Evolutionary conservation across 371 early-diverging fungal species (phyloP), one percentile per base, ranked within the genome.

Genomic region (Fennellomyces sp.): DNA sequence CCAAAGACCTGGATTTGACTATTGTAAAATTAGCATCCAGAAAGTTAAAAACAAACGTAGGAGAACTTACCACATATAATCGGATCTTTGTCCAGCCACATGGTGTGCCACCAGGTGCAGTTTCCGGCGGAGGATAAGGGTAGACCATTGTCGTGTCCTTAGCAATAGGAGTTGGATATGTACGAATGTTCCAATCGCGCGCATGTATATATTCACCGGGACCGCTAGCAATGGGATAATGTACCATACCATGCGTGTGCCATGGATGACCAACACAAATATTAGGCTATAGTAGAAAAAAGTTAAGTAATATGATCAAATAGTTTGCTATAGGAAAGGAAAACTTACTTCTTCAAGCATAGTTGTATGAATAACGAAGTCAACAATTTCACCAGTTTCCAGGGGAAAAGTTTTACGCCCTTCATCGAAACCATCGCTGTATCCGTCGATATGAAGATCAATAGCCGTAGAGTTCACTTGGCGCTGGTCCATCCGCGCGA

Each of bases 1-100:
- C 83, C 83, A 82, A 29, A 74, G 58, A 0, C 83, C 80, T 28
- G 83, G 80, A 58, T 82, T 82, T 17, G 69, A 65, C 73, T 70
- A 45, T 19, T 1, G 12, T 23, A n/a, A 55, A 36, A n/a, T n/a
- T n/a, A n/a, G n/a, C 2, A 21, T 12, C 19, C 3, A 26, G 38
- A 15, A 4, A 21, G 31, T 10, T 45, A 15, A 30, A 52, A 29
- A 25, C 17, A 25, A n/a, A 15, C 30, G 33, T 21, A 17, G 5
- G 5, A n/a, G 2, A 8, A n/a, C 66, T 61, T 71, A 69, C 73
- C 15, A 66, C 42, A 39, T 55, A 59, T 0, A 77, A 30, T 35
- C 74, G 58, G 8, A 73, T 48, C 39, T 74, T 77, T 17, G 68
- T 68, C 78, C 78, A 77, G 2, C 75, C 70, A 39, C 78, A 77